Evolutionary conservation across 345 rosid genomes (phyloP).

Genomic region (Euphorbia pulcherrima): DNA sequence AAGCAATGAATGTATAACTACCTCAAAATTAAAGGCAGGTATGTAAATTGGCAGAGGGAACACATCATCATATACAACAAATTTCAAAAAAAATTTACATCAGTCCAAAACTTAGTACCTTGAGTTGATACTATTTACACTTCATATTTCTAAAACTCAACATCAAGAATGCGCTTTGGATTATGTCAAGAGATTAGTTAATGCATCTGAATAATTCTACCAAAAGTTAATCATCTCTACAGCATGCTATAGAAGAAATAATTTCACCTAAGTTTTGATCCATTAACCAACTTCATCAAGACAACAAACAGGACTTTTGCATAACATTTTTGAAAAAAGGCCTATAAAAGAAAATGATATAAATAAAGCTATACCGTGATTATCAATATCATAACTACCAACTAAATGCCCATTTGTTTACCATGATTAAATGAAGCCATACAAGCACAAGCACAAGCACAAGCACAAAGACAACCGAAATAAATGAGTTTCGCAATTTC

Average conservation of each 20-base stretch:
- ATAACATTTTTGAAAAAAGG: no score
- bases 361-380: no score
- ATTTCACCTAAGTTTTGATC: neutral
- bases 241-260: neutral
- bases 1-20: neutral
- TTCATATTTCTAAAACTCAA: neutral
- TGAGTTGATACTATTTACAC: neutral
- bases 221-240: neutral
- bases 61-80: neutral
- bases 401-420: no score
- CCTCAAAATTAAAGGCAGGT: neutral
- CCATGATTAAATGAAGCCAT: no score
- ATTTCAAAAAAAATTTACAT: no score
- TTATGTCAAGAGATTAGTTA: neutral
- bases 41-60: neutral
- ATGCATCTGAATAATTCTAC: neutral
- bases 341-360: no score
- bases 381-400: no score
- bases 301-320: no score
- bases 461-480: no score
- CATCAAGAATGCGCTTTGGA: neutral
- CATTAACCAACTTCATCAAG: no score
- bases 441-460: no score
- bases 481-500: no score
- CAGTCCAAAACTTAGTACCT: neutral